phyloP scores from a whole-genome alignment of 768 basidiomycete genomes.

The Rhizopogon roseolus region DNA sequence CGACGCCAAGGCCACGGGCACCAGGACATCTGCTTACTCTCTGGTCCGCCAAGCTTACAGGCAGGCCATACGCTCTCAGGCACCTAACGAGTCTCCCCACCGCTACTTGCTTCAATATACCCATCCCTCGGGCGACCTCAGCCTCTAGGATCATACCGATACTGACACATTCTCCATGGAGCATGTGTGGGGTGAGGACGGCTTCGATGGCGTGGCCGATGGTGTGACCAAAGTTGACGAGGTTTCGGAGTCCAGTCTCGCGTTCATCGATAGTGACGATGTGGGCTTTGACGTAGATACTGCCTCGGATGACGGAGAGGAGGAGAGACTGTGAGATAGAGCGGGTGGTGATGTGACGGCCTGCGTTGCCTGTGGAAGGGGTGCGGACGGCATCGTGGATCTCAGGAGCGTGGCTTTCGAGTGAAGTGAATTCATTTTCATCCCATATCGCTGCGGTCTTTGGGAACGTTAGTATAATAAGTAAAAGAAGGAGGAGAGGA shows the following conservation, averaged over 20 bases:
- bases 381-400: slow-evolving; percentile 79
- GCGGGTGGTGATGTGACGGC: slow-evolving; percentile 59
- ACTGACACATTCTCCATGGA: slow-evolving; percentile 95
- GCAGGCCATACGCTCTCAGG: slow-evolving; percentile 88
- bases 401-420: slow-evolving; percentile 82
- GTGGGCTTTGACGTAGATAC: slow-evolving; percentile 92
- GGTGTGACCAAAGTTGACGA: slow-evolving; percentile 98
- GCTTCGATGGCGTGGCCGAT: slow-evolving; percentile 99
- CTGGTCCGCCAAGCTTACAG: slow-evolving; percentile 75
- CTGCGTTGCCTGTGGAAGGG: slow-evolving; percentile 47
- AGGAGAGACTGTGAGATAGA: slow-evolving; percentile 77
- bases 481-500: background rate
- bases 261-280: slow-evolving; percentile 97
- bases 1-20: slow-evolving; percentile 69
- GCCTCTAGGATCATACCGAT: slow-evolving; percentile 97
- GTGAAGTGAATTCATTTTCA: slow-evolving; percentile 78
- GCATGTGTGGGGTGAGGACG: slow-evolving; percentile 84
- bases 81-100: slow-evolving; percentile 87
- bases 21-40: slow-evolving; percentile 69
- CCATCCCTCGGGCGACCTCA: slow-evolving; percentile 85
- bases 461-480: background rate
- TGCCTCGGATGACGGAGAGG: slow-evolving; percentile 86
- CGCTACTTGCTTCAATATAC: slow-evolving; percentile 85
- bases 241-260: slow-evolving; percentile 94
- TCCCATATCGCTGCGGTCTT: slow-evolving; percentile 99